Percentiles rank a stretch among this genome's conserved stretches.
These are phyloP conservation scores for Komagataea norvegica DNA, from an alignment of 1,139 yeast species.

Conservation along the genomic window DNA sequence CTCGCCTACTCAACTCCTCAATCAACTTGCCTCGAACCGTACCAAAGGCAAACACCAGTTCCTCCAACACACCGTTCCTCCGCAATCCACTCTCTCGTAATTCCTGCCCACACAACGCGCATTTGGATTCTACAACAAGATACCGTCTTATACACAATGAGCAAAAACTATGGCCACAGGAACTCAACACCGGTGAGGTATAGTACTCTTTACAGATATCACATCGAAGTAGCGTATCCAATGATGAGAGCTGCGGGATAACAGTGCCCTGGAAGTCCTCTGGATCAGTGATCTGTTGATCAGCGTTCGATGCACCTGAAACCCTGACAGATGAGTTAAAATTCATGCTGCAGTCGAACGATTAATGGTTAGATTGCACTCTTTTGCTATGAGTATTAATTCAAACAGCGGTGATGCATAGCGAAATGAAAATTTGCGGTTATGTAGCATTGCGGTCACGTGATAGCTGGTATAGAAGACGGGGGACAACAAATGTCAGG, in stretches of 20 bases:
- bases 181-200: slow-evolving; percentile 76
- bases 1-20: slow-evolving; percentile 4
- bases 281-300: slow-evolving; percentile 55
- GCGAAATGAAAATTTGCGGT: too few relatives aligned
- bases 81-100: slow-evolving; percentile 67
- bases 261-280: slow-evolving; percentile 58
- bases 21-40: slow-evolving; percentile 35
- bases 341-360: too few relatives aligned
- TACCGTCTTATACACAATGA: slow-evolving; percentile 81
- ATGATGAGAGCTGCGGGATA: slow-evolving; percentile 51
- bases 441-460: too few relatives aligned
- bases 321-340: background rate
- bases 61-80: slow-evolving; percentile 70
- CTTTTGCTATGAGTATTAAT: too few relatives aligned
- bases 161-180: slow-evolving; percentile 89
- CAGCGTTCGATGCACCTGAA: background rate
- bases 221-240: slow-evolving; percentile 75
- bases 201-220: slow-evolving; percentile 88
- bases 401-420: too few relatives aligned
- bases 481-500: too few relatives aligned
- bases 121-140: slow-evolving; percentile 51
- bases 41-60: slow-evolving; percentile 54
- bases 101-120: slow-evolving; percentile 78
- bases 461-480: too few relatives aligned
- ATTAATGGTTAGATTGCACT: too few relatives aligned